Base-by-base conservation (phyloP, 768 basidiomycete species). In the Megacollybia marginata region DNA sequence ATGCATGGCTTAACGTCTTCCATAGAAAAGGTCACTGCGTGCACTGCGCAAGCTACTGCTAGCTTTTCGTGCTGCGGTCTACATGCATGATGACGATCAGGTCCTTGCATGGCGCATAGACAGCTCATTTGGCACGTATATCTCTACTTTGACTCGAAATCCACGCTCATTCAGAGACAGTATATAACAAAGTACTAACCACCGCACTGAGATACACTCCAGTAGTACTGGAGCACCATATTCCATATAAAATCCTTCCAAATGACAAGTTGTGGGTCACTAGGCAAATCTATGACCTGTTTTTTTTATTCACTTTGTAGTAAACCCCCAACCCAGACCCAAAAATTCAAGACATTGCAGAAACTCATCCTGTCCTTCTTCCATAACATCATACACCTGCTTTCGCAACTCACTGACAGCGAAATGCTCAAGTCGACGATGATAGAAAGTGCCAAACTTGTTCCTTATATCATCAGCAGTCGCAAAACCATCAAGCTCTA, bases 171-270 rank as follows among this genome's bases (percentile, higher is more conserved):
- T 52, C 48, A 58, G 33, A 57, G 35, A 9, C 49, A 95, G 93
- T 97, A n/a, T 98, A 94, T 70, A 86, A 85, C 71, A 96, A 97
- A 69, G 76, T 98, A 18, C 73, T 99, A 42, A 79, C 79, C 10
- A 95, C 94, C 1, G 70, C 92, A 2, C 72, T 99, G 23, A 82
- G 81, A 59, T 99, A 90, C 66, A 94, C 94, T 0, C 94, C 96
- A 2, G 76, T 97, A 36, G 76, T 97, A 8, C 75, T 99, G 15
- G 75, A 79, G 45, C 84, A 94, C 59, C 94, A 97, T 57, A 72
- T 88, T 33, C 94, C 95, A 0, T 92, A 82, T 70, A 95, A 92
- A 69, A 83, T 78, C 1, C 74, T 85, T 20, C 62, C 83, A 1
- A 83, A 83, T 56, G 96, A 94, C 47, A 89, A 86, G 76, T 85